Evolutionary conservation across 768 basidiomycete species (phyloP).

Genomic region (Coprinellus micaceus): DNA sequence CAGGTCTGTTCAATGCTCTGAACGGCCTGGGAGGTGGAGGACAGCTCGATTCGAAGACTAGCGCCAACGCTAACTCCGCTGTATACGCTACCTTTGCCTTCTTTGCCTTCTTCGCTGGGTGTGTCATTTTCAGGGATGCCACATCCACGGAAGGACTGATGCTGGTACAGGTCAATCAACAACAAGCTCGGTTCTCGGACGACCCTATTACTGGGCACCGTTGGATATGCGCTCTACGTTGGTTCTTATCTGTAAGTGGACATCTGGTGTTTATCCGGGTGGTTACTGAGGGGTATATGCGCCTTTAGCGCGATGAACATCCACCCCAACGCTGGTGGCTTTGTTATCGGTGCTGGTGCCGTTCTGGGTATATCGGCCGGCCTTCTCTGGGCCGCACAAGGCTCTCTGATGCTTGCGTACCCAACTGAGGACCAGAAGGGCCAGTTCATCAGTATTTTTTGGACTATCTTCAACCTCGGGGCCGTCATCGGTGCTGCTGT

Average conservation of each 20-base stretch:
- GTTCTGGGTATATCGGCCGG: conserved; percentile 69
- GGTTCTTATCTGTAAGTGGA: conserved; percentile 62
- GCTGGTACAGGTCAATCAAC: conserved; percentile 58
- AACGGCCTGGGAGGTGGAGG: conserved; percentile 80
- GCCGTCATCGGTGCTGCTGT: conserved; percentile 77
- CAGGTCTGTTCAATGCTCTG: conserved; percentile 76
- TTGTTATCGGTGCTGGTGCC: conserved; percentile 70
- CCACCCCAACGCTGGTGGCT: conserved; percentile 54
- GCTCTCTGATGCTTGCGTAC: conserved; percentile 81
- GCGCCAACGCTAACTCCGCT: conserved; percentile 66
- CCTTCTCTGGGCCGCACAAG: conserved; percentile 81
- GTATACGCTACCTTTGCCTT: conserved; percentile 56
- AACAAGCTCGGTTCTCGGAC: conserved; percentile 75
- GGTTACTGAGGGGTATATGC: conserved; percentile 1
- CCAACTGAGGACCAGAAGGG: conserved; percentile 80
- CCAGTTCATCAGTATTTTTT: conserved; percentile 73
- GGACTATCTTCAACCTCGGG: conserved; percentile 81
- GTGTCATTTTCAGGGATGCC: conserved; percentile 15
- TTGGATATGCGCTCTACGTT: conserved; percentile 75
- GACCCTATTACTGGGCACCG: conserved; percentile 70
- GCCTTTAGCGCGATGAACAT: conserved; percentile 60
- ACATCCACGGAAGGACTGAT: background rate
- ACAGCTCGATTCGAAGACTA: conserved; percentile 60
- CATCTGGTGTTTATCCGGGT: background rate
- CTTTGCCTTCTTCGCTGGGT: conserved; percentile 57